Base-by-base conservation (phyloP, 2,329 filamentous ascomycete genomes). In the Colletotrichum plurivorum region DNA sequence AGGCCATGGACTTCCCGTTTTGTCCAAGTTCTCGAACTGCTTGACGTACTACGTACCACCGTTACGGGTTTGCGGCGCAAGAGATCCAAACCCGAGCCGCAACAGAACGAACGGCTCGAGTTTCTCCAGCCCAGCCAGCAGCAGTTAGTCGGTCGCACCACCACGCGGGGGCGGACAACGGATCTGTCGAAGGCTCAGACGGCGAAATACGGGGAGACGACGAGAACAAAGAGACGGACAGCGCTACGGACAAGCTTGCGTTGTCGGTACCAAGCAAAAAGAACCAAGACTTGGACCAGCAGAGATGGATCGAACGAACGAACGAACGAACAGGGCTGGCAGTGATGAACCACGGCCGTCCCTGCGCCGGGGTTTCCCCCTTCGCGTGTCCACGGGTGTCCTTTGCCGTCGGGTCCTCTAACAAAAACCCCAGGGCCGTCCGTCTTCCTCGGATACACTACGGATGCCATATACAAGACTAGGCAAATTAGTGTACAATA, bases 1-100 rank as follows among this genome's bases (percentile, higher is more conserved):
- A 13, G 67, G 45, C 67, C 67, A 67, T 61, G 56, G 45, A 52
- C 62, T 66, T 49, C 56, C 25, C 27, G 51, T 69, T 59, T 43
- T 43, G 41, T 43, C 41, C 41, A 43, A 43, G 13, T 43, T 18
- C 53, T 65, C 61, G 45, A 39, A 31, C 36, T 53, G 16, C 39
- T 36, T 43, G 52, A 51, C 46, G 16, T 48, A 27, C 60, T 25
- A 15, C 56, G 43, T 53, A 36, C 39, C 41, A 51, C 8, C 31
- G 46, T 49, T 49, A 36, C 45, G 20, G 12, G 22, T 52, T 52
- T 36, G 31, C 31, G 31, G 31, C 31, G 31, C 31, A 10, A 39
- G 36, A 65, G 31, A 36, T 9, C 22, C 55, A 63, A 69, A 66
- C 67, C 55, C 63, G 55, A 67, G 67, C 62, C 67, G 67, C 67